Base-by-base conservation (phyloP, 2,329 filamentous ascomycete species). In the Rhynchosporium graminicola region DNA sequence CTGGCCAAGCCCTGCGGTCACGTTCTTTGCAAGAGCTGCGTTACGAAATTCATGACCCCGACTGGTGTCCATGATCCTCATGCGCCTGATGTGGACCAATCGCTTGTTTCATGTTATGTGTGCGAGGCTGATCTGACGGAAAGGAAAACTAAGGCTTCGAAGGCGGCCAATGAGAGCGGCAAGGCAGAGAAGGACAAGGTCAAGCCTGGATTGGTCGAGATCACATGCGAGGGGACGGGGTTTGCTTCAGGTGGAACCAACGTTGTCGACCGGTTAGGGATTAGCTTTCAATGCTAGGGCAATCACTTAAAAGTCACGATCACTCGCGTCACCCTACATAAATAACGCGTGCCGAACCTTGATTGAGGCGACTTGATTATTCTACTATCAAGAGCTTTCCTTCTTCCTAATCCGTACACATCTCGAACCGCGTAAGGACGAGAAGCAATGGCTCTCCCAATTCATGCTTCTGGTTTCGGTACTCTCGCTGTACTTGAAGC, bases 1-100 rank as follows among this genome's bases (percentile, higher is more conserved):
- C 80, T 97, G 57, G 87, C 91, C 1, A 93, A 91, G 74, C 90
- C 91, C 0, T 99, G 94, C 71, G 94, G 94, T 0, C 94, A 99
- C 74, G 92, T 98, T 0, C 77, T 97, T 28, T 99, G 94, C 76
- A 88, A 90, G 70, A 88, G 84, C 45, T 97, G 94, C 72, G 88
- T 93, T 15, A 84, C 87, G 60, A 90, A 92, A 72, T 96, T 98
- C 75, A 88, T 97, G 81, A 83, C 82, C 7, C 83, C 86, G 47
- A 78, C 76, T 61, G 80, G 72, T 68, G 80, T 76, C 63, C 77
- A 67, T 74, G 84, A 89, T 73, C 85, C 86, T 5, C 88, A 92
- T 69, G 83, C 86, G 36, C 77, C 76, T 2, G 76, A 74, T 36
- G 73, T 74, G 0, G 77, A 80, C 40, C 76, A 78, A 9, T 81